Base-by-base conservation (phyloP, 441 rosid species). In the Arabidopsis lyrata region DNA sequence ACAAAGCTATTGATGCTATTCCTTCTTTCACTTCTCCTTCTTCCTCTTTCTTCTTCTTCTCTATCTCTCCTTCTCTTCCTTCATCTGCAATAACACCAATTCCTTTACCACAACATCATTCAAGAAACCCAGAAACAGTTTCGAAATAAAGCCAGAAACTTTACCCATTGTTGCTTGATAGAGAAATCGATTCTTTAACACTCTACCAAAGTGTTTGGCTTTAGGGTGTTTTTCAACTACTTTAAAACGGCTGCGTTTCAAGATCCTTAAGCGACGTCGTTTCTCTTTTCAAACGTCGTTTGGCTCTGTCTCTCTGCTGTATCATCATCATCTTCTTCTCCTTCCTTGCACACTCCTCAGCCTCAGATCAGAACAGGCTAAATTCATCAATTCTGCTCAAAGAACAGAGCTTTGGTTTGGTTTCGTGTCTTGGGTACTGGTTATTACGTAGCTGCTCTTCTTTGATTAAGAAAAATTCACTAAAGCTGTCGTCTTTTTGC, bases 1-100 rank as follows among this genome's bases (percentile, higher is more conserved):
- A 66, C 38, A 95, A 78, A 45, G 93, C 98, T 78, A 92, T 83
- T 9, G 99, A 92, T 27, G 98, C 95, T 50, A 95, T 86, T 79
- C 98, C 97, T 80, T 88, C 95, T 81, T 82, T 91, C 68, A 87
- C 85, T 70, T 77, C 85, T 67, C 48, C 72, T 77, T 15, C 77
- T 59, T 58, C 65, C 5, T 44, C 10, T 32, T 53, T 34, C 75
- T 63, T 79, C 38, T 55, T 79, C 44, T 55, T 66, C 69, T 74
- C 56, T 77, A 79, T 24, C 75, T 72, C 84, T 22, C 38, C 83
- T 75, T 75, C 77, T 60, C 42, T 57, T 63, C 53, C 83, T 69
- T 74, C 84, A 59, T 80, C 91, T 78, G 77, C 74, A 63, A 73
- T 47, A 15, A 36, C 64, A 54, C 31, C 1, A 41, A 41, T 39